phyloP scores from a whole-genome alignment of 441 rosid genomes.

The Syzygium malaccense region DNA sequence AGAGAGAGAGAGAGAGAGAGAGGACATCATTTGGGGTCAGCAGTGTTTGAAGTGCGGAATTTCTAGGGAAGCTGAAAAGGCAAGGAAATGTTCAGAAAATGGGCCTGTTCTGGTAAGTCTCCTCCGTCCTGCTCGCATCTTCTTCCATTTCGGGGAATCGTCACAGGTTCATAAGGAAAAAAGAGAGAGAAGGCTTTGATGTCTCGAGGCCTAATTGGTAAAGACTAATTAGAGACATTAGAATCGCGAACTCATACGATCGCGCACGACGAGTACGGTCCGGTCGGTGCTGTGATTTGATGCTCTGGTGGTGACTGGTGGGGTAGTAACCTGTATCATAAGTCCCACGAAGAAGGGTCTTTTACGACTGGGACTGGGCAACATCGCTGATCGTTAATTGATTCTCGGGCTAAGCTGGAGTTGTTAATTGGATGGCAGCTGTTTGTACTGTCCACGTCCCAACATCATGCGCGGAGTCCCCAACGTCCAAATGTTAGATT shows the following conservation, averaged over 20 bases:
- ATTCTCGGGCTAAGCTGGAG: no score
- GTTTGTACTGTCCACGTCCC: no score
- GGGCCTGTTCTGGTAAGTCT: not conserved
- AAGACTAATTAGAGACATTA: not conserved
- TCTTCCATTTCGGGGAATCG: not conserved
- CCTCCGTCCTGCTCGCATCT: not conserved
- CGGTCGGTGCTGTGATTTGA: not conserved
- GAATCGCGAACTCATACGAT: not conserved
- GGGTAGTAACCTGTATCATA: not conserved
- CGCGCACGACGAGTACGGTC: not conserved
- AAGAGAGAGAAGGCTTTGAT: not conserved
- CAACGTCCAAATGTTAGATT: no score
- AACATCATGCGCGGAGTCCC: not conserved
- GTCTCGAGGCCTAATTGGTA: not conserved
- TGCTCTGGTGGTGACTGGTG: not conserved
- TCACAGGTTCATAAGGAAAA: not conserved
- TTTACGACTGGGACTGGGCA: not conserved
- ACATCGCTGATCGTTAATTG: not conserved
- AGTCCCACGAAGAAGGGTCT: not conserved
- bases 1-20: not conserved
- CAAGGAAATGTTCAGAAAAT: not conserved
- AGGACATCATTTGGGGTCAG: not conserved
- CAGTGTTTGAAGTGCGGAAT: not conserved
- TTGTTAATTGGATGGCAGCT: no score
- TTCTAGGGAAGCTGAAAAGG: not conserved